Conservation (phyloP, 495 filamentous ascomycete genomes). For the Trichoderma erinaceum region DNA sequence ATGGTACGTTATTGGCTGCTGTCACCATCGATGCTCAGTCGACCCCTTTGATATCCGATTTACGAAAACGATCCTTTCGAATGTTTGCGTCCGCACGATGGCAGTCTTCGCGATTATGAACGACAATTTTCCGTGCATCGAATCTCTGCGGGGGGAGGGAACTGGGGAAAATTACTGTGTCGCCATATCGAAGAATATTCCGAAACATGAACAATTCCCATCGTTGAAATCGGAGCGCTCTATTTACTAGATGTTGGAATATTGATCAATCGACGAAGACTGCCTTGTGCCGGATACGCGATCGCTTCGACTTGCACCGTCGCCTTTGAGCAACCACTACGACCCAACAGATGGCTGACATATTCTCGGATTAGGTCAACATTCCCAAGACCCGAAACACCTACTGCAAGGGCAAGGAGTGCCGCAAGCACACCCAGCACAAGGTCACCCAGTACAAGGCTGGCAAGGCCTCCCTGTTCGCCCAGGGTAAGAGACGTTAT, state of each 20-base stretch:
- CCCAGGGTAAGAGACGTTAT: conserved; percentile 99
- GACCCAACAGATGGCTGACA: conserved; percentile 7
- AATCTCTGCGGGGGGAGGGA: background rate
- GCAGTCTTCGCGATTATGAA: conserved; percentile 9
- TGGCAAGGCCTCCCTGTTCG: conserved; percentile 87
- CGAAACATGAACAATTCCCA: background rate
- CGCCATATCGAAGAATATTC: background rate
- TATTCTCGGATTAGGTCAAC: conserved; percentile 17
- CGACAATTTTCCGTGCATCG: background rate
- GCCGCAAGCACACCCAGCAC: conserved; percentile 92
- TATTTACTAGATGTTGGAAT: background rate
- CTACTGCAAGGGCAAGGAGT: conserved; percentile 88
- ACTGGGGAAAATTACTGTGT: background rate
- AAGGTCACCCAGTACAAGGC: conserved; percentile 97
- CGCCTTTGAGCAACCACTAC: background rate
- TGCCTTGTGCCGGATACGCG: conserved; percentile 5
- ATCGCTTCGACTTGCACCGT: background rate
- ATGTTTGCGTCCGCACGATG: conserved; percentile 12
- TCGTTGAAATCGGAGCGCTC: background rate
- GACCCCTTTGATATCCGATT: background rate
- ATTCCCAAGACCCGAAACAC: conserved; percentile 34
- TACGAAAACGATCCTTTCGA: background rate
- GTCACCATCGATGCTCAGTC: conserved; percentile 3
- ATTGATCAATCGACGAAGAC: conserved; percentile 6
- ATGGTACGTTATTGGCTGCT: conserved; percentile 5